Evolutionary conservation across 2,329 filamentous ascomycete species (phyloP).

Genomic region (Aspergillus hiratsukae): DNA sequence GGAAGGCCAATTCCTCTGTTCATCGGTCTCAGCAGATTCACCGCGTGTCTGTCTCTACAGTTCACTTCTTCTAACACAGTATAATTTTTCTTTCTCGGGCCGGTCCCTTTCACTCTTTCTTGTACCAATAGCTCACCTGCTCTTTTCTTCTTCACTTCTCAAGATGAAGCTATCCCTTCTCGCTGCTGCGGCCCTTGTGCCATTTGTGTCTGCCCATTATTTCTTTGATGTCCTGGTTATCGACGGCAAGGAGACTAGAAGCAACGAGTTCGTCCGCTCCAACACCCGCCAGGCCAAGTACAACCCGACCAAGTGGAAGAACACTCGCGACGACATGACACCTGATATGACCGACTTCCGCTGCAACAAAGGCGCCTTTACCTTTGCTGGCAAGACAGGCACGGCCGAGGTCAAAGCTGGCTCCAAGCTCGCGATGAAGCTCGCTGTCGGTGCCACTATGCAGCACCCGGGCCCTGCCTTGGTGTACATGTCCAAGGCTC

Average conservation of each 20-base stretch:
- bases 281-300: conserved; percentile 9
- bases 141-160: background rate
- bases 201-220: conserved; percentile 10
- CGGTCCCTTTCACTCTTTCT: background rate
- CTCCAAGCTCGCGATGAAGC: conserved; percentile 14
- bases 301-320: conserved; percentile 10
- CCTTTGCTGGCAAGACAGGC: conserved; percentile 7
- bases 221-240: conserved; percentile 11
- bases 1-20: background rate
- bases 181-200: background rate
- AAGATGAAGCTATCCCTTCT: background rate
- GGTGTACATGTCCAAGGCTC: conserved; percentile 21
- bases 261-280: conserved; percentile 7
- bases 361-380: conserved; percentile 6
- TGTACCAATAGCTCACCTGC: background rate
- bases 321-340: conserved; percentile 3
- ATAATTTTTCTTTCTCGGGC: background rate
- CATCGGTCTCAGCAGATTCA: background rate
- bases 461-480: conserved; percentile 18
- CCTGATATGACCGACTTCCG: conserved; percentile 8
- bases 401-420: conserved; percentile 11
- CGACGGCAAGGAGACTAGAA: conserved; percentile 5
- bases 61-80: background rate
- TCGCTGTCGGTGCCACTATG: conserved; percentile 16
- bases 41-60: background rate